These are phyloP conservation scores for Scheffersomyces lignicola DNA, from an alignment of 1,139 yeast genomes.

Conservation along the genomic window DNA sequence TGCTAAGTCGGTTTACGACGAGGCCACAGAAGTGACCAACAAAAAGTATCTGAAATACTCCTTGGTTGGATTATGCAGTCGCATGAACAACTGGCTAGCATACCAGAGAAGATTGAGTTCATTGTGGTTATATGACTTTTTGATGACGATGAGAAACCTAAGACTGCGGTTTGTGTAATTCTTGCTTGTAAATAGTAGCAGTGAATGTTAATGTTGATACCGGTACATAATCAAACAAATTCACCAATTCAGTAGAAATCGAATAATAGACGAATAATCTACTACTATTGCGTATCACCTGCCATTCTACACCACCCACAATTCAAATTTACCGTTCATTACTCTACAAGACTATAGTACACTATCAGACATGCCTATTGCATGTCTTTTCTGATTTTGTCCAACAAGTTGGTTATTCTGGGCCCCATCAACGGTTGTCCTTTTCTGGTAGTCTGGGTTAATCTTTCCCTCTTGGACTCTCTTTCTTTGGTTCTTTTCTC, in stretches of 20 bases:
- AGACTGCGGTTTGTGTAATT: not conserved
- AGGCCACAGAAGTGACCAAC: slow-evolving; percentile 48
- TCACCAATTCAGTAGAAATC: too few relatives aligned
- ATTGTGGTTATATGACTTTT: slow-evolving; percentile 55
- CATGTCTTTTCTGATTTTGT: slow-evolving; percentile 63
- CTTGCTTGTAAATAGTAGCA: too few relatives aligned
- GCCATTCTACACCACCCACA: too few relatives aligned
- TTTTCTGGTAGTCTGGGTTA: slow-evolving; percentile 59
- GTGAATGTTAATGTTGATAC: too few relatives aligned
- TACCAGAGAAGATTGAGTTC: slow-evolving; percentile 56
- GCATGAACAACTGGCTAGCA: slow-evolving; percentile 44
- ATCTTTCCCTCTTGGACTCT: slow-evolving; percentile 47
- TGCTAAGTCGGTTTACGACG: slow-evolving; percentile 74
- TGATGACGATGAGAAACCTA: slow-evolving; percentile 26
- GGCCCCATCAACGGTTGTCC: slow-evolving; percentile 96
- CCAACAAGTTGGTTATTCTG: slow-evolving; percentile 73
- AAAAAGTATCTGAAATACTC: slow-evolving; percentile 35
- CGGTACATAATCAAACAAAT: too few relatives aligned
- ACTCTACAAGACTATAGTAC: not conserved
- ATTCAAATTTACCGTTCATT: too few relatives aligned
- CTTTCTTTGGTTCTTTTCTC: slow-evolving; percentile 27
- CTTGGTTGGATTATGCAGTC: slow-evolving; percentile 30
- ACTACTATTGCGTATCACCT: too few relatives aligned
- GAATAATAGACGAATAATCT: too few relatives aligned
- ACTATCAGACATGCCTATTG: slow-evolving; percentile 6